Base-by-base conservation (phyloP, 495 filamentous ascomycete genomes). In the Penicillium salamii region DNA sequence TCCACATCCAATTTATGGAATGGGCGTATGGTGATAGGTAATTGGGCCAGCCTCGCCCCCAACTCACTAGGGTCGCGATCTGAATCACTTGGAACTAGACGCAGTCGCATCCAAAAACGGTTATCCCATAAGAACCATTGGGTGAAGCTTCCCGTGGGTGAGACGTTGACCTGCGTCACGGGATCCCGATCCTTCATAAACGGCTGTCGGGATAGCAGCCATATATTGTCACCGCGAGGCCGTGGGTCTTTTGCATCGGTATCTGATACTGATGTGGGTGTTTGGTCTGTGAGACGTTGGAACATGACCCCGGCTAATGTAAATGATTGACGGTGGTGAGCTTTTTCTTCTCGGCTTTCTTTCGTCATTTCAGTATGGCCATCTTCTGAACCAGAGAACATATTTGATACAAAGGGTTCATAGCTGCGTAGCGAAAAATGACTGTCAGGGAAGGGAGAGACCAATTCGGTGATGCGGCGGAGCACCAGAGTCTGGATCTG, bases 41-140 rank as follows among this genome's bases (percentile, higher is more conserved):
- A 0, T 13, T 12, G 31, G 50, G 24, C 11, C 19, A 36, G 19
- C 18, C 14, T 8, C 23, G 40, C 43, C 11, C 15, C 8, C 3
- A 46, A 4, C 14, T 12, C 13, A 24, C 2, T 29, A 2, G 19
- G 11, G 7, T 46, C 31, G 5, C 17, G 11, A 2, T 12, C 23
- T 7, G 19, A 7, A 9, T 49, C 23, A 19, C 44, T 37, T 3
- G 57, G 51, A 36, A 13, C 20, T 12, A 61, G 8, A 46, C 59
- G 53, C 9, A 90, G 33, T 3, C 83, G 78, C 29, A 95, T 68
- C 92, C 92, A 97, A 70, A 79, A 96, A 7, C 92, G 79, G 8
- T 85, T 79, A 62, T 97, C 92, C 79, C 83, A 96, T 1, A 93
- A 70, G 3, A 26, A 52, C 67, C 71, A 69, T 1, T 57, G 54